Evolutionary conservation across 2,329 filamentous ascomycete genomes (phyloP).

Genomic region (Exophiala sideris): DNA sequence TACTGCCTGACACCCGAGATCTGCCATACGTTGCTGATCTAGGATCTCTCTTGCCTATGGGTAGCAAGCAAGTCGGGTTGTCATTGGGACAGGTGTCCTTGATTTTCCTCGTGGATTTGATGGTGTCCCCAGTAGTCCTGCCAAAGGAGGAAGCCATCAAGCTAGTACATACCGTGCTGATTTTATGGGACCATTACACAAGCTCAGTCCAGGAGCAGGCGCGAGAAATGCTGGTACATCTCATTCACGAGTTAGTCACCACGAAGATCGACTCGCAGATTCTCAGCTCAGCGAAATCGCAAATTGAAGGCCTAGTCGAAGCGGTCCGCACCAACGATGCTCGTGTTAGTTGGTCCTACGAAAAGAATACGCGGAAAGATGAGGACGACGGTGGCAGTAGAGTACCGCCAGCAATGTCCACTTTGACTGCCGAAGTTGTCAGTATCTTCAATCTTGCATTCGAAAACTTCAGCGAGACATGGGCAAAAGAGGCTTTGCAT

Average conservation of each 20-base stretch:
- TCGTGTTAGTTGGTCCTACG: constrained; percentile 88
- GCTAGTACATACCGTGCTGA: constrained; percentile 83
- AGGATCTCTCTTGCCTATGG: constrained; percentile 71
- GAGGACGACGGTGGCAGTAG: constrained; percentile 70
- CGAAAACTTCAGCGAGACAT: constrained; percentile 82
- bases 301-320: constrained; percentile 85
- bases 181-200: constrained; percentile 97
- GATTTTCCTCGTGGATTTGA: constrained; percentile 90
- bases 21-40: constrained; percentile 90
- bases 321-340: constrained; percentile 78
- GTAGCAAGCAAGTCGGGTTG: constrained; percentile 87
- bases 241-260: constrained; percentile 93
- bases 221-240: constrained; percentile 93
- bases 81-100: constrained; percentile 90
- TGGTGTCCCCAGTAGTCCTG: constrained; percentile 86
- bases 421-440: constrained; percentile 76
- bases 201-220: constrained; percentile 94
- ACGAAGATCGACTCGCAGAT: constrained; percentile 69
- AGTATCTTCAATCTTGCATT: constrained; percentile 81
- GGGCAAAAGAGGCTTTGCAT: constrained; percentile 82
- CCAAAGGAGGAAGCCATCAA: constrained; percentile 76
- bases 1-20: constrained; percentile 58
- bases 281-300: constrained; percentile 64
- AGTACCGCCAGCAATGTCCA: constrained; percentile 83
- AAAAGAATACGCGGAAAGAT: constrained; percentile 79